phyloP scores from a whole-genome alignment of 2,329 filamentous ascomycete species.

The Phoma herbarum region DNA sequence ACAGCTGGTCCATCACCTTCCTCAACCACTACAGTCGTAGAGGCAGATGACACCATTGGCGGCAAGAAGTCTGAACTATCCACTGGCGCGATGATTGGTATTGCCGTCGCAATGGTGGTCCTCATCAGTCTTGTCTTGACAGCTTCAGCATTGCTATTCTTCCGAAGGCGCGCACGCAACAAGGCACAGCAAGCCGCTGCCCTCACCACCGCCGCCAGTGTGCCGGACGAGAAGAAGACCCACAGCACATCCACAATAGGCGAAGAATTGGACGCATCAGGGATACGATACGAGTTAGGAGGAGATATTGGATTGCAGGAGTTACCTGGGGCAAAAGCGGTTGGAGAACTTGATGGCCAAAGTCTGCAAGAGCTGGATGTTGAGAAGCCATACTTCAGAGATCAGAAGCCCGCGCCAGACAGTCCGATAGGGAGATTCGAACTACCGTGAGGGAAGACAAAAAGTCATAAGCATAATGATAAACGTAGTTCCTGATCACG shows the following conservation, averaged over 20 bases:
- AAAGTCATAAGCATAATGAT: neutral
- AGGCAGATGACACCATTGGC: neutral
- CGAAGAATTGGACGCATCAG: slow-evolving; percentile 24
- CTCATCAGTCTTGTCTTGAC: slow-evolving; percentile 16
- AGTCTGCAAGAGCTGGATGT: slow-evolving; percentile 16
- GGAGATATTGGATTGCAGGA: slow-evolving; percentile 14
- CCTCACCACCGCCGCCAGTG: neutral
- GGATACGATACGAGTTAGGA: slow-evolving; percentile 20
- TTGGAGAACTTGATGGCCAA: slow-evolving; percentile 6
- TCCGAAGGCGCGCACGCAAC: slow-evolving; percentile 22
- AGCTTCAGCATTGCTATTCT: slow-evolving; percentile 12
- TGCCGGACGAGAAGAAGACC: slow-evolving; percentile 6
- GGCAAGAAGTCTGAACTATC: neutral
- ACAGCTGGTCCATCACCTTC: neutral
- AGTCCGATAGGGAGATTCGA: slow-evolving; percentile 18
- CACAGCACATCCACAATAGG: slow-evolving; percentile 15
- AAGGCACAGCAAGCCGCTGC: slow-evolving; percentile 25
- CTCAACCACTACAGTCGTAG: neutral
- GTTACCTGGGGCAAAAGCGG: slow-evolving; percentile 10
- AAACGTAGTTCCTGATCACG: neutral
- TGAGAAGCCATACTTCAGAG: slow-evolving; percentile 11
- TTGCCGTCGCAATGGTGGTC: slow-evolving; percentile 16
- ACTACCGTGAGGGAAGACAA: slow-evolving; percentile 4
- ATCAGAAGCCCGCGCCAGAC: slow-evolving; percentile 14
- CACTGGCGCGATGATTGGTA: slow-evolving; percentile 21